Base-by-base conservation (phyloP, 768 basidiomycete genomes). In the Kwoniella shandongensis region DNA sequence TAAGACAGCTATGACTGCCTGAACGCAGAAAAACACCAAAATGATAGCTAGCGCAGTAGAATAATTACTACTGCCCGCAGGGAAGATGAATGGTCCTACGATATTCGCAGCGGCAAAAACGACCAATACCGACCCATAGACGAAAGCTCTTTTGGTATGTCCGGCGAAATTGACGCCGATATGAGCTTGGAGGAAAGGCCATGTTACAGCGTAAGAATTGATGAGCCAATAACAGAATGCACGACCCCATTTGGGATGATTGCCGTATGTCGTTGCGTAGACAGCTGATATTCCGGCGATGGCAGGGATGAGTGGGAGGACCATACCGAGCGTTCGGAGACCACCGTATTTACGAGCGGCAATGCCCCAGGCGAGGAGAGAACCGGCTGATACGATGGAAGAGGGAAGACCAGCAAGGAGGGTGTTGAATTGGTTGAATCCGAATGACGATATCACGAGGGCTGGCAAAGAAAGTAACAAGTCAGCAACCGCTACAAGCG, bases 81-180 rank as follows among this genome's bases (percentile, higher is more conserved):
- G 60, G 54, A 61, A 61, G 46, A 61, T 61, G 54, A 61, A 61
- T 22, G 60, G 60, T n/a, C 60, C 60, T 22, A 61, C 54, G 22
- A 61, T 61, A 39, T 61, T 61, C 3, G 57, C 60, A 29, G 60
- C 48, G 5, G 60, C 38, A n/a, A 56, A 61, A 38, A 45, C 13
- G 13, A 54, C 40, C 20, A 61, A 35, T 3, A 49, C 46, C 4
- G 59, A 61, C 35, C 59, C 59, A 27, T 61, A 61, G 18, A 61
- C 47, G 44, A 61, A 61, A 10, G 59, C 32, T 27, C 59, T 32
- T 41, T 61, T 61, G 39, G 59, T 61, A 35, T 61, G 59, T 30
- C 59, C 59, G 20, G 59, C 59, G 29, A 61, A 61, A 20, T 61
- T 61, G 23, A 48, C 45, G 18, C 59, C 59, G 30, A 61, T 41